Evolutionary conservation across 1,284 basidiomycete genomes (phyloP).

Genomic region (Wolfiporia cocos): DNA sequence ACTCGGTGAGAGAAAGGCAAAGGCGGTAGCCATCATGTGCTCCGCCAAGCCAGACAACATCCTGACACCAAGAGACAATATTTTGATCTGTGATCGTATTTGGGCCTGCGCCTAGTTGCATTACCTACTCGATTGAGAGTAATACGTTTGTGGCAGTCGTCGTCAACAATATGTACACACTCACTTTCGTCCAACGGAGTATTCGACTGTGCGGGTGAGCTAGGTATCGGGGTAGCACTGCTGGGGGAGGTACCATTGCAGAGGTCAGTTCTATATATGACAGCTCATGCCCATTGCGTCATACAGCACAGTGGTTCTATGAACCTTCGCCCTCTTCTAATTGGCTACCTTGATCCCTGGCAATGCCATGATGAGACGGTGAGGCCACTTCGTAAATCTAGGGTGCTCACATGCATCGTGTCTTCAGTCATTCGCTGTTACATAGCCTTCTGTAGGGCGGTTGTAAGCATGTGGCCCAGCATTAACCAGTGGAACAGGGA

Average conservation of each 20-base stretch:
- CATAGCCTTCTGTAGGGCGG: too few relatives aligned
- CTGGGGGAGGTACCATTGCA: background rate
- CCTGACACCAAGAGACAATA: background rate
- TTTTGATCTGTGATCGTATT: background rate
- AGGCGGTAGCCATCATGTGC: slow-evolving; percentile 1
- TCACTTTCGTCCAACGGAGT: background rate
- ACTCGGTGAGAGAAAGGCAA: background rate
- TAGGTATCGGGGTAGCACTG: background rate
- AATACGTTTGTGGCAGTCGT: too few relatives aligned
- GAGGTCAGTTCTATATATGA: background rate
- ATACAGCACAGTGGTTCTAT: background rate
- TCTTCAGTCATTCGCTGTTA: too few relatives aligned
- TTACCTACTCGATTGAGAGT: too few relatives aligned
- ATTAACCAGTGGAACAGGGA: too few relatives aligned
- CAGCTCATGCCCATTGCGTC: background rate
- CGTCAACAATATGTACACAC: background rate
- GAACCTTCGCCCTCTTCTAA: background rate
- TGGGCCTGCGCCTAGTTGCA: background rate
- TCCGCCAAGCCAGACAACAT: slow-evolving; percentile 2
- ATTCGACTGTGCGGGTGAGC: background rate
- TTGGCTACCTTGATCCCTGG: background rate
- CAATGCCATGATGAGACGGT: too few relatives aligned
- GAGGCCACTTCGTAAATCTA: too few relatives aligned
- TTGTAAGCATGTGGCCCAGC: too few relatives aligned
- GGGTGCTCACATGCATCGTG: too few relatives aligned